Base-by-base conservation (phyloP, 352 stramenopile genomes). In the Phytophthora capsici region DNA sequence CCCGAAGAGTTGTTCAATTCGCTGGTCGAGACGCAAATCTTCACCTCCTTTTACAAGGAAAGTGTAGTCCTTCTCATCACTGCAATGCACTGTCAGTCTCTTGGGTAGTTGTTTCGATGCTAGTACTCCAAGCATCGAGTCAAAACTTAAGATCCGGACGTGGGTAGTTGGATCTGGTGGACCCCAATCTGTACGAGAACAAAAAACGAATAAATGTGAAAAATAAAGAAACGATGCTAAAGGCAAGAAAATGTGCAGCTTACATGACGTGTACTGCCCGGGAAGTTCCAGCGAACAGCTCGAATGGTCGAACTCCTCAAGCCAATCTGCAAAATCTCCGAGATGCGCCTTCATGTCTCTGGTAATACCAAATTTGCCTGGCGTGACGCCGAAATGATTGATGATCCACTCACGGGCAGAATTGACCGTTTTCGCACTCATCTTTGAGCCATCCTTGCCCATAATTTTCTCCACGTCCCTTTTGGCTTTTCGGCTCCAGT, bases 21-120 rank as follows among this genome's bases (percentile, higher is more conserved):
- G 86, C 59, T 97, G 84, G 66, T 98, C 93, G 51, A 97, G 78
- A 6, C 93, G 86, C 52, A 97, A 65, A 48, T 98, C 93, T 73
- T 98, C 93, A 2, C 91, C 93, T 22, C 90, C 91, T 62, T 98
- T 98, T 2, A 98, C 86, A 7, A 96, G 73, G 41, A 94, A 96
- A 4, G 85, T 91, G 62, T 95, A 90, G 46, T 92, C 80, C 32
- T 77, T 80, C 46, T 93, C 86, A 63, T 96, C 84, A 54, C 81
- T 94, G 50, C 86, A 89, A 49, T 90, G 84, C n/a, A 96, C 62
- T 7, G 77, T 86, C 38, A 96, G 69, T 43, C 88, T 81, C 51
- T 96, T 96, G 9, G 89, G 89, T 20, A 94, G 55, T 49, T 96
- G 87, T 53, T 96, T 96, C 2, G 89, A 96, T 1, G 72, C 73